These are phyloP conservation scores for Apiospora pterosperma DNA, from an alignment of 2,329 filamentous ascomycete species.

Conservation along the genomic window DNA sequence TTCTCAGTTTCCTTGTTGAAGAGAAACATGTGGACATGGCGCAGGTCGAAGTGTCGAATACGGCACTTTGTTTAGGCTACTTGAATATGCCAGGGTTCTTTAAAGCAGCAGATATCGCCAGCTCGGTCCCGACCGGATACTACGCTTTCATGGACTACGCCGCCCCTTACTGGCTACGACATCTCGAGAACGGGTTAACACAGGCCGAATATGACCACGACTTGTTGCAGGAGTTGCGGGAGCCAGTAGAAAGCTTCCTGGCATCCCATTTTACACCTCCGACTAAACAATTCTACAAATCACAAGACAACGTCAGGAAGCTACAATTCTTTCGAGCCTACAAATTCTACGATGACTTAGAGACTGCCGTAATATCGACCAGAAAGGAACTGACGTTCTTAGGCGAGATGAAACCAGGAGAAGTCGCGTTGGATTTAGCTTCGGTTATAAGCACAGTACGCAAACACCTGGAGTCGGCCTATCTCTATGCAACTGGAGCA, in stretches of 20 bases:
- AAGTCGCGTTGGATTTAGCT: neutral
- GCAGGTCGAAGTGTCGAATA: neutral
- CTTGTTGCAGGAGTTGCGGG: neutral
- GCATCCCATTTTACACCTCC: neutral
- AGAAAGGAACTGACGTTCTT: neutral
- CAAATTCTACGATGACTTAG: neutral
- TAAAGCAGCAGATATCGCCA: neutral
- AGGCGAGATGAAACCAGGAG: neutral
- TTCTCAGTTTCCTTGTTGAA: neutral
- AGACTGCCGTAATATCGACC: neutral
- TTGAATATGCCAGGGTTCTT: neutral
- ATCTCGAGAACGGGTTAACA: neutral
- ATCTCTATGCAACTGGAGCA: neutral
- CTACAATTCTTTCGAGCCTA: neutral
- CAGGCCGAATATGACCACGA: neutral
- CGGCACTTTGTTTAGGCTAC: neutral
- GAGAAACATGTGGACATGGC: neutral
- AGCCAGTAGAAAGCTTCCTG: neutral
- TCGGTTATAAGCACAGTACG: neutral
- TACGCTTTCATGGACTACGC: neutral
- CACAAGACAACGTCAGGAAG: neutral
- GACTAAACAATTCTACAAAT: neutral
- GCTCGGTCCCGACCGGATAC: neutral
- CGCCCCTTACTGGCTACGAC: neutral
- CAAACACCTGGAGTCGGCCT: neutral